Evolutionary conservation across 495 filamentous ascomycete species (phyloP), one percentile per base, ranked within the genome.

Genomic region (Penicillium desertorum): DNA sequence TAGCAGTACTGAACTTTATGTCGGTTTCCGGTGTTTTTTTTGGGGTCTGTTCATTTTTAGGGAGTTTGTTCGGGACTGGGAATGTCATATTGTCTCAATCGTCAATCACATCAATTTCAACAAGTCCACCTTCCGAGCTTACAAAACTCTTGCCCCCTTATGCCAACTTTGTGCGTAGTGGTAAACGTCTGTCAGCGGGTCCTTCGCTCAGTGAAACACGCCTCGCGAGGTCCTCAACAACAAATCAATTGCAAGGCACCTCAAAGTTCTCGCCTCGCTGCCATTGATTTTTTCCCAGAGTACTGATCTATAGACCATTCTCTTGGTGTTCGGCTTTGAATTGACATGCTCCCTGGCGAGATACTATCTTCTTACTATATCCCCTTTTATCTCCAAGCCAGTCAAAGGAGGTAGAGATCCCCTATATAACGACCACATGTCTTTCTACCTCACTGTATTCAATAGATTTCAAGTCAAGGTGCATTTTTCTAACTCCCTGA

Each of bases 1-100:
- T 56, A 54, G 25, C 45, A 44, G 32, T 47, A 19, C 29, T 48
- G 45, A 48, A 20, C 22, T 5, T 17, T 32, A 34, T 55, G 5
- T 30, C 22, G 10, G 25, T 60, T 32, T 17, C 36, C n/a, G 60
- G 29, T 43, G 30, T 14, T 27, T 51, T 58, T 50, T 44, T 17
- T 2, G 22, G 22, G 47, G 44, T 41, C 45, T 32, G 23, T 17
- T 17, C 29, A 43, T 46, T 30, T 7, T 9, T n/a, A 54, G 34
- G 56, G 27, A 52, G 50, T 53, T 36, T 50, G 19, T 37, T 20
- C 5, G 37, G n/a, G 39, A 19, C 39, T 32, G 25, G 27, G 39
- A 34, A 44, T 44, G 39, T 53, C 20, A 34, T 29, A 25, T 20
- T 51, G 14, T 23, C 23, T 9, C 29, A 14, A 41, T 42, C 1